Evolutionary conservation across 2,329 filamentous ascomycete genomes (phyloP).

Genomic region (Cercospora sp.): DNA sequence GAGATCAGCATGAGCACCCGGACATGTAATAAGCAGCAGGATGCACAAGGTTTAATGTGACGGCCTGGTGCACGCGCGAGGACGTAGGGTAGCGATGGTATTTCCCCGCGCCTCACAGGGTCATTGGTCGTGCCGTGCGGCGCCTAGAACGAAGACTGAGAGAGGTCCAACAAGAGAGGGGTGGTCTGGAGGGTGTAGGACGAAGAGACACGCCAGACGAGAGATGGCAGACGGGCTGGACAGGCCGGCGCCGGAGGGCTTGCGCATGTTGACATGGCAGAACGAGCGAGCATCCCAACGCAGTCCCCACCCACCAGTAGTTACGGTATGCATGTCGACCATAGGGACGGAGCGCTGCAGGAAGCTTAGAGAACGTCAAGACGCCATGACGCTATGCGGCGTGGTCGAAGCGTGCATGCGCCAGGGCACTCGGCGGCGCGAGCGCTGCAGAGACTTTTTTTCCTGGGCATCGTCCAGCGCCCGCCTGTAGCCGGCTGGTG

Average conservation of each 20-base stretch:
- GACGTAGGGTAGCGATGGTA: constrained; percentile 10
- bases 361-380: constrained; percentile 17
- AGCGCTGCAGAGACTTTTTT: constrained; percentile 28
- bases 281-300: constrained; percentile 22
- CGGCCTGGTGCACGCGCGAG: constrained; percentile 9
- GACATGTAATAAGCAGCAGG: constrained; percentile 13
- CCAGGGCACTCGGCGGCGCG: constrained; percentile 19
- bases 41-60: constrained; percentile 12
- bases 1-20: constrained; percentile 27
- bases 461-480: constrained; percentile 3
- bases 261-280: constrained; percentile 20
- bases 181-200: constrained; percentile 11
- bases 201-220: constrained; percentile 15
- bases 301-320: constrained; percentile 12
- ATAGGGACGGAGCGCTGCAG: constrained; percentile 8
- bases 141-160: constrained; percentile 15
- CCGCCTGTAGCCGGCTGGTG: background rate
- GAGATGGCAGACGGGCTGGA: constrained; percentile 12
- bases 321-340: constrained; percentile 17
- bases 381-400: constrained; percentile 26
- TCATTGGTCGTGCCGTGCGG: constrained; percentile 13
- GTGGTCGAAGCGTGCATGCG: constrained; percentile 23
- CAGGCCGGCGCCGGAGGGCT: constrained; percentile 20
- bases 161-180: constrained; percentile 14
- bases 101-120: constrained; percentile 20